These are phyloP conservation scores for Balamuthia mandrillaris DNA, from an alignment of 208 protist species.

Conservation along the genomic window DNA sequence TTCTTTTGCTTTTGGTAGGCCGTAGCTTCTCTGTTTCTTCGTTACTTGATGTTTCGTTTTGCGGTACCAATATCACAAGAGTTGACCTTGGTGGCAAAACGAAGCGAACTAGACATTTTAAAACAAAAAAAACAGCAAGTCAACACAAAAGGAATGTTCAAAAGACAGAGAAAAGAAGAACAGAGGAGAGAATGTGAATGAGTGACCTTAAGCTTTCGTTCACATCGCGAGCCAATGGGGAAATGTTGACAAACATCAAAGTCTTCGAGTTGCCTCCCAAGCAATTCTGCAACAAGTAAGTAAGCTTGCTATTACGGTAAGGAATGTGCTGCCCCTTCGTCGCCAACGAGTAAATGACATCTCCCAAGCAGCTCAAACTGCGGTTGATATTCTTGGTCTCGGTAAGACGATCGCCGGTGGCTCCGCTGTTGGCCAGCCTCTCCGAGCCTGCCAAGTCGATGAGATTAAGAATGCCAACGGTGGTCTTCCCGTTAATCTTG, in stretches of 20 bases:
- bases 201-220: constrained; percentile 43
- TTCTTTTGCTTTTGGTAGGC: too few relatives aligned
- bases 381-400: constrained; percentile 84
- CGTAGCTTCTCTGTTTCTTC: too few relatives aligned
- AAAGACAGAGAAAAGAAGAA: not conserved
- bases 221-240: constrained; percentile 36
- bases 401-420: constrained; percentile 65
- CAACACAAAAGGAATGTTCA: not conserved
- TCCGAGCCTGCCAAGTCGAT: constrained; percentile 80
- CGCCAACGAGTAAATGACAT: constrained; percentile 71
- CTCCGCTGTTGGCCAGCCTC: constrained; percentile 62
- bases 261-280: constrained; percentile 76
- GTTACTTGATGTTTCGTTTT: not conserved
- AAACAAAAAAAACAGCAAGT: too few relatives aligned
- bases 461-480: constrained; percentile 56
- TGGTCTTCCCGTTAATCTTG: constrained; percentile 36
- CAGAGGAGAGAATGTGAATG: not conserved
- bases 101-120: too few relatives aligned
- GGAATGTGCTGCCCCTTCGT: constrained; percentile 72
- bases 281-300: constrained; percentile 72
- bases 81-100: constrained; percentile 19
- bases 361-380: constrained; percentile 65
- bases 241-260: constrained; percentile 80
- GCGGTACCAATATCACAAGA: constrained; percentile 1
- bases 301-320: constrained; percentile 81